phyloP scores from a whole-genome alignment of 2,329 filamentous ascomycete species.

The Colletotrichum musicola region DNA sequence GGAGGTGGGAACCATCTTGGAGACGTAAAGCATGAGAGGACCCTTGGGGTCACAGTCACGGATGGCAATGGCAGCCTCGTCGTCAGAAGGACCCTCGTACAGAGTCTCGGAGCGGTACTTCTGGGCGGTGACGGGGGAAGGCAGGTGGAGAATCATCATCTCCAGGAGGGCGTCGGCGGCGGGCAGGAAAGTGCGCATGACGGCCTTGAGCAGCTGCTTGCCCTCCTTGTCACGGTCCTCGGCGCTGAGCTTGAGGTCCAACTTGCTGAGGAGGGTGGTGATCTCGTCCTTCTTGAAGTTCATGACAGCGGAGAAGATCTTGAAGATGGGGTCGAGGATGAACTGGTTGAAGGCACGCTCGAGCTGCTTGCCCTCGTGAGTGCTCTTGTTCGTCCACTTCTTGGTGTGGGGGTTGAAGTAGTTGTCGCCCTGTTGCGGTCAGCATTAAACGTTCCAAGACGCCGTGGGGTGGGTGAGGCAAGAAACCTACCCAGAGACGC shows the following conservation, averaged over 20 bases:
- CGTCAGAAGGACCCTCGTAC: conserved; percentile 96
- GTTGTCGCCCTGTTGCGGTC: conserved; percentile 81
- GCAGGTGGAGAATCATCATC: conserved; percentile 99
- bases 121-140: conserved; percentile 95
- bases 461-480: not conserved
- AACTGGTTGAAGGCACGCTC: conserved; percentile 99
- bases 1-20: conserved; percentile 99
- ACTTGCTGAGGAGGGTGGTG: conserved; percentile 86
- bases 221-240: conserved; percentile 96
- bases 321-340: conserved; percentile 99
- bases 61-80: conserved; percentile 94
- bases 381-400: conserved; percentile 96
- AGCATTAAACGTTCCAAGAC: conserved; percentile 33
- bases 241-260: conserved; percentile 87
- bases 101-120: conserved; percentile 98
- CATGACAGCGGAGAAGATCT: conserved; percentile 96
- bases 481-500: conserved; percentile 87
- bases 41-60: conserved; percentile 98
- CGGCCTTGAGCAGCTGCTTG: conserved; percentile 96
- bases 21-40: conserved; percentile 99
- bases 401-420: conserved; percentile 99
- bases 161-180: conserved; percentile 98
- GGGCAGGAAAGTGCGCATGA: conserved; percentile 99
- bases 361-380: conserved; percentile 86
- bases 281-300: conserved; percentile 99